These are phyloP conservation scores for Brasilioporus rufonigricans DNA, from an alignment of 768 basidiomycete species.

Conservation along the genomic window DNA sequence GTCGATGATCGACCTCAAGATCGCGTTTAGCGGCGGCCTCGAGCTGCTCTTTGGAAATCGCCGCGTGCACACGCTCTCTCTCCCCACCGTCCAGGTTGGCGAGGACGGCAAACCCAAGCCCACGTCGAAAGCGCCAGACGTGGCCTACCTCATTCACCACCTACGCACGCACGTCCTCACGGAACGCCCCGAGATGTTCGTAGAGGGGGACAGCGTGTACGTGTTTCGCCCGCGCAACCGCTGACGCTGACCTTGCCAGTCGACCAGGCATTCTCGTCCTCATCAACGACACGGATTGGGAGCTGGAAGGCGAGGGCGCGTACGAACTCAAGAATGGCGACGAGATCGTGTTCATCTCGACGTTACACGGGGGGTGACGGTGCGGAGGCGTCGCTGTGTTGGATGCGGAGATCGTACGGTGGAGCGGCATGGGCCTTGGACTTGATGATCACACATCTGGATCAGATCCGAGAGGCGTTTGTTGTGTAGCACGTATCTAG, in stretches of 20 bases:
- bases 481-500: too few species aligned
- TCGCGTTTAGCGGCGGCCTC: conserved; percentile 84
- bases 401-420: not conserved
- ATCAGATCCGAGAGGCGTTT: too few species aligned
- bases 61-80: conserved; percentile 52
- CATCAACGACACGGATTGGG: conserved; percentile 98
- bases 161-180: conserved; percentile 75
- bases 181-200: conserved; percentile 86
- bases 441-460: too few species aligned
- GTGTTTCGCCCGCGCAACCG: conserved; percentile 16
- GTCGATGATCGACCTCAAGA: conserved; percentile 42
- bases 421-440: too few species aligned
- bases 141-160: conserved; percentile 77
- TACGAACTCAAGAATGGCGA: conserved; percentile 77
- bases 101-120: too few species aligned
- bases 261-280: conserved; percentile 96
- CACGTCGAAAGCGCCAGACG: conserved; percentile 47
- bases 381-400: not conserved
- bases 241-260: conserved; percentile 36
- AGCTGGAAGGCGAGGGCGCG: conserved; percentile 90
- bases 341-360: conserved; percentile 96
- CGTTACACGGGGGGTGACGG: conserved; percentile 66
- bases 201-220: conserved; percentile 85
- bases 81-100: conserved; percentile 55
- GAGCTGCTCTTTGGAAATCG: conserved; percentile 80